Base-by-base conservation (phyloP, 2,329 filamentous ascomycete species). In the Plectosphaerella cucumerina region DNA sequence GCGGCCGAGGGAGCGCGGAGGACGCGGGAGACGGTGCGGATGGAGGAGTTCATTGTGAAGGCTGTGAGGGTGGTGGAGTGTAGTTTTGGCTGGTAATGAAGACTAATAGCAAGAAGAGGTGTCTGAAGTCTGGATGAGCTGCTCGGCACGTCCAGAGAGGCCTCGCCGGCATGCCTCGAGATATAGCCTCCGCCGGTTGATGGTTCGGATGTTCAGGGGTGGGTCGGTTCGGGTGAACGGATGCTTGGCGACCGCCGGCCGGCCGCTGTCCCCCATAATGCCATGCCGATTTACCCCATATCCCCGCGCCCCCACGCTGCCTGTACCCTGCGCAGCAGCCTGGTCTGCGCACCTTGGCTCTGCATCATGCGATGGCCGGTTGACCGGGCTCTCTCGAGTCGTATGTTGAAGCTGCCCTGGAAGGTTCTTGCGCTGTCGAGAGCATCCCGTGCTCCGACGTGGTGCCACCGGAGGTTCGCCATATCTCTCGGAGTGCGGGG, bases 141-240 rank as follows among this genome's bases (percentile, higher is more conserved):
- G 14, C 15, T n/a, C 14, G 10, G 14, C 3, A 17, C 12, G 5
- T 17, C 12, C 31, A 14, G 31, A 1, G 18, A 15, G 12, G 17
- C 12, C 18, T 35, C 17, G n/a, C 5, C 15, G n/a, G 6, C 11
- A 21, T 15, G 17, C 11, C 18, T 23, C 23, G 21, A 23, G 42
- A 45, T 45, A 45, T 45, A 45, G 22, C 26, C 23, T 26, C 22
- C 15, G 23, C 21, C 31, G 43, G 43, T n/a, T 33, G 18, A 31
- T 22, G 43, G 43, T 17, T 45, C 43, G 43, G 43, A 26, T 45
- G 43, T 45, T 45, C 6, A 12, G 18, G 15, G 33, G 31, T 47
- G 44, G 26, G 18, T 47, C 31, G 12, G 35, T 11, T 47, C 44
- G 44, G 44, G 33, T 47, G 31, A 47, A 20, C 44, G 44, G 44